phyloP scores from a whole-genome alignment of 352 stramenopile genomes.

The Pythium scleroteichum region DNA sequence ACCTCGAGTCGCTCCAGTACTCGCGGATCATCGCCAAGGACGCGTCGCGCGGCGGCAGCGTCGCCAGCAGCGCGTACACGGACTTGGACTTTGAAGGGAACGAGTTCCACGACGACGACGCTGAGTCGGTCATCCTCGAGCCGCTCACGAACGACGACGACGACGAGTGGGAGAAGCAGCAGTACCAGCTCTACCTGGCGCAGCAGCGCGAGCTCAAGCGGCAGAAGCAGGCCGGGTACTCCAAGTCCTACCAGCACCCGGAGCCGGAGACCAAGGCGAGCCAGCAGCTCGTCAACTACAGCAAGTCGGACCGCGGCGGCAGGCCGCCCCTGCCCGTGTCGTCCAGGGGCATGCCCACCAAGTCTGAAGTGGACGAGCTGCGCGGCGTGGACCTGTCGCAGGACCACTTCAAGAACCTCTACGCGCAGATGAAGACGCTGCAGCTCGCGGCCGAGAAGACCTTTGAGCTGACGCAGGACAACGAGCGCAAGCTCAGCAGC shows the following conservation, averaged over 20 bases:
- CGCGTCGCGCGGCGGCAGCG: neutral
- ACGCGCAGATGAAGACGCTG: conserved; percentile 24
- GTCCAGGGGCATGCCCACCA: neutral
- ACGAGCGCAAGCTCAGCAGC: conserved; percentile 8
- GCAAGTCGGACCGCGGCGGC: too few species aligned
- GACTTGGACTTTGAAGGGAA: conserved; percentile 7
- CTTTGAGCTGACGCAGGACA: conserved; percentile 11
- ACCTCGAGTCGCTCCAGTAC: conserved; percentile 11
- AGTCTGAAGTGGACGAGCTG: neutral
- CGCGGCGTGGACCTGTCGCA: neutral
- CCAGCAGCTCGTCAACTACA: too few species aligned
- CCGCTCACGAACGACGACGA: neutral
- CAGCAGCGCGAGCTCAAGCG: neutral
- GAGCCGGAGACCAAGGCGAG: neutral
- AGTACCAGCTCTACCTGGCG: conserved; percentile 6
- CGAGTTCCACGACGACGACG: conserved; percentile 9
- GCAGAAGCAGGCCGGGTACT: neutral
- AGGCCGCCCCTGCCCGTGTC: neutral
- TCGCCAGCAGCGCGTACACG: conserved; percentile 6
- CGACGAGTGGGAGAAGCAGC: conserved; percentile 3
- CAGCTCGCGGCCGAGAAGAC: conserved; percentile 20
- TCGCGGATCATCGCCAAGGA: neutral
- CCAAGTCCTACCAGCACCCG: neutral
- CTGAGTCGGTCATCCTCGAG: conserved; percentile 9
- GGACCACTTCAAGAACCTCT: conserved; percentile 7